These are phyloP conservation scores for Talaromyces stipitatus DNA, from an alignment of 495 filamentous ascomycete genomes.

Conservation along the genomic window DNA sequence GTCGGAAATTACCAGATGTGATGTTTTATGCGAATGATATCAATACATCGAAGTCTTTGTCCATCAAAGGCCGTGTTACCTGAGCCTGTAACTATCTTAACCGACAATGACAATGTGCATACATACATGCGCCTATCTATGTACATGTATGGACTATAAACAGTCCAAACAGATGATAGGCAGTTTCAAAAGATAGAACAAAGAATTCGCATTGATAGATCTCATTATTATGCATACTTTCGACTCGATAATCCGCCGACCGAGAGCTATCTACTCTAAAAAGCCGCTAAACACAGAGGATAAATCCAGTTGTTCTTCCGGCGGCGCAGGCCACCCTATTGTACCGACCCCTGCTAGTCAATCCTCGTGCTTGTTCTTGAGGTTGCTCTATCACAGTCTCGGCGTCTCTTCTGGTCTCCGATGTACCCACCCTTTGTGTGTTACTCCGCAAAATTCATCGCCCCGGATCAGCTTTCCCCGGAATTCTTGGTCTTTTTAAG, in stretches of 20 bases:
- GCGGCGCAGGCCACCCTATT: neutral
- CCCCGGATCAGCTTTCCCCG: conserved; percentile 15
- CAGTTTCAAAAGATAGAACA: too few species aligned
- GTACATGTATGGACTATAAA: neutral
- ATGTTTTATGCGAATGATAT: too few species aligned
- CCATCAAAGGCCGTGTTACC: too few species aligned
- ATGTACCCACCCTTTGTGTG: neutral
- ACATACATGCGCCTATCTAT: too few species aligned
- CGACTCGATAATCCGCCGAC: too few species aligned
- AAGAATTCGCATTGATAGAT: neutral
- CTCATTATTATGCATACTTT: too few species aligned
- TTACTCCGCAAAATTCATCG: neutral
- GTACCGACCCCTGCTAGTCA: neutral
- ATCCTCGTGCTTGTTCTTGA: neutral
- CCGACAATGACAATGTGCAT: too few species aligned
- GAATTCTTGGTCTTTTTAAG: neutral
- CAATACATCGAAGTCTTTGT: too few species aligned
- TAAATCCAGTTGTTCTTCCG: neutral
- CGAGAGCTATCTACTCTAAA: neutral
- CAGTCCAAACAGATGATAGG: too few species aligned
- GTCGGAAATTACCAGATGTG: neutral
- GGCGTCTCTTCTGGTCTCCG: neutral
- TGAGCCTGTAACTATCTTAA: too few species aligned
- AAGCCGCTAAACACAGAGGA: neutral
- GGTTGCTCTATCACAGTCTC: neutral